Conservation (phyloP, 495 filamentous ascomycete species). For the Parathielavia appendiculata region DNA sequence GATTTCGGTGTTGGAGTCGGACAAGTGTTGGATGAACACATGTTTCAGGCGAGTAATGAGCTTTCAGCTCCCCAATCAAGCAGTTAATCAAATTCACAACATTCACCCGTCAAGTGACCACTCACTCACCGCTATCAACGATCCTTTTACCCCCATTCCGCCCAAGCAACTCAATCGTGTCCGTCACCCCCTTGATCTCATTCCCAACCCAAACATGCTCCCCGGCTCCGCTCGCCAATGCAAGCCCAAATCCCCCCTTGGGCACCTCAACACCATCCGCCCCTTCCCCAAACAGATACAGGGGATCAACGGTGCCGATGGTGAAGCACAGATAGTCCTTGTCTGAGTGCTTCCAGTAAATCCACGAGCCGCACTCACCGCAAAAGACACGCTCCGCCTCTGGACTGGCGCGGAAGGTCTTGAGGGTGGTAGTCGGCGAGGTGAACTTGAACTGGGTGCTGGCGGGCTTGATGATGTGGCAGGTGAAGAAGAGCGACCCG, state of each 20-base stretch:
- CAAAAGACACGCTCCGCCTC: constrained; percentile 35
- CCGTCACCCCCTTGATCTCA: constrained; percentile 39
- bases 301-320: constrained; percentile 34
- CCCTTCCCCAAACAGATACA: constrained; percentile 34
- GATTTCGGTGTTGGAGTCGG: background rate
- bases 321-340: constrained; percentile 23
- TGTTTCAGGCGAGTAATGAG: too few relatives aligned
- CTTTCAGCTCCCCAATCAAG: background rate
- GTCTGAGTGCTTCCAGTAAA: constrained; percentile 32
- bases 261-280: constrained; percentile 21
- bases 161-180: constrained; percentile 21
- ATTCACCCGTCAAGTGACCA: background rate
- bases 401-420: constrained; percentile 29
- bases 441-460: constrained; percentile 23
- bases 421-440: constrained; percentile 23
- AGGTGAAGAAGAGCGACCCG: constrained; percentile 32
- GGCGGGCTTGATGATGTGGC: constrained; percentile 18
- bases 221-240: constrained; percentile 26
- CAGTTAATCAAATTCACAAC: too few relatives aligned
- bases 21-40: too few relatives aligned
- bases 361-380: constrained; percentile 33
- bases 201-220: constrained; percentile 30
- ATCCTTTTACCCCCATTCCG: background rate
- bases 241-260: constrained; percentile 29
- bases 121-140: background rate